These are phyloP conservation scores for Phytopythium delawarense DNA, from an alignment of 352 stramenopile species.

Conservation along the genomic window DNA sequence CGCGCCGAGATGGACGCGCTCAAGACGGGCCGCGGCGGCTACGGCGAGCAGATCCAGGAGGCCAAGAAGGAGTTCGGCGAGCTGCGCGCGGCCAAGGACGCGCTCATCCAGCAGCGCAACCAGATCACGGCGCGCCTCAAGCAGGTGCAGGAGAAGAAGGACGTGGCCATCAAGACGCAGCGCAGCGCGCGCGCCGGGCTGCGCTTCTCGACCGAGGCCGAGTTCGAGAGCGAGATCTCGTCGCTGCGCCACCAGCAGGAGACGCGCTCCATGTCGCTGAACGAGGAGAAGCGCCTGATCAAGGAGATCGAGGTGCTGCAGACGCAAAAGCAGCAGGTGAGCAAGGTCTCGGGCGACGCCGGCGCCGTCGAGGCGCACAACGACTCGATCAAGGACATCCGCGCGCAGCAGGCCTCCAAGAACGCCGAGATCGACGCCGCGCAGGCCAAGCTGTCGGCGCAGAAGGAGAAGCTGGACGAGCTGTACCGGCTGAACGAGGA, in stretches of 20 bases:
- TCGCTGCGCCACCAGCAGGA: slow-evolving; percentile 90
- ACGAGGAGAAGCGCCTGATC: slow-evolving; percentile 96
- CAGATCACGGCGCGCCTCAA: slow-evolving; percentile 78
- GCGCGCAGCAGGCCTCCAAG: slow-evolving; percentile 81
- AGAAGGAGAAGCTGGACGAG: slow-evolving; percentile 87
- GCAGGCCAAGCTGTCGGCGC: slow-evolving; percentile 89
- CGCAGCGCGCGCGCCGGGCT: slow-evolving; percentile 57
- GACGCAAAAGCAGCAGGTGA: slow-evolving; percentile 86
- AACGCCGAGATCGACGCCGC: slow-evolving; percentile 94
- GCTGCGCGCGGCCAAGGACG: slow-evolving; percentile 81
- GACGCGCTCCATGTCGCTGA: slow-evolving; percentile 94
- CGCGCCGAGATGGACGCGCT: slow-evolving; percentile 75
- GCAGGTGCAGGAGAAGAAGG: slow-evolving; percentile 79
- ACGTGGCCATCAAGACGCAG: slow-evolving; percentile 68
- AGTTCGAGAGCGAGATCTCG: slow-evolving; percentile 91
- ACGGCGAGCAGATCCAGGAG: slow-evolving; percentile 83
- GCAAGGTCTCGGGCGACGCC: slow-evolving; percentile 79
- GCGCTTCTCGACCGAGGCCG: slow-evolving; percentile 84
- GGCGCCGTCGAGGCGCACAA: slow-evolving; percentile 79
- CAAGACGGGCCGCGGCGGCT: slow-evolving; percentile 77
- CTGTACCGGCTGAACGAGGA: slow-evolving; percentile 88
- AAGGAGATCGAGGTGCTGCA: slow-evolving; percentile 95
- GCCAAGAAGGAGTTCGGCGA: slow-evolving; percentile 83
- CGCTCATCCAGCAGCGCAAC: slow-evolving; percentile 84
- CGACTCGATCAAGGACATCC: slow-evolving; percentile 74